Evolutionary conservation across 192 early-diverging fungal species (phyloP).

Genomic region (Endogone sp.): DNA sequence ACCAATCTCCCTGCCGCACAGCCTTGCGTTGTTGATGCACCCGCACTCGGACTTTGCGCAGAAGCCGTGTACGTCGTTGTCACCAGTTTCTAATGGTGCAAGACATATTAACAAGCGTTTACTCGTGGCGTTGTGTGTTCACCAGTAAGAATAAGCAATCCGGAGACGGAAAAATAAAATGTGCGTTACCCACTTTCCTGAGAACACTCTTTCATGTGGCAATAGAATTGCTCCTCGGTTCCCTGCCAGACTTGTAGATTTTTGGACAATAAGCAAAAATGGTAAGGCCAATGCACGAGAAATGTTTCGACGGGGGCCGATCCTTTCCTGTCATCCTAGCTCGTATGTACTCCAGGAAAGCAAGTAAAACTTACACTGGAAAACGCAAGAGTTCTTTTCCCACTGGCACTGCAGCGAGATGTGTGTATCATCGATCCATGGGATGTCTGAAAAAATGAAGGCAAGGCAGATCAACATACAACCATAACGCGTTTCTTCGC

Average conservation of each 20-base stretch:
- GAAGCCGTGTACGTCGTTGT: slow-evolving; percentile 21
- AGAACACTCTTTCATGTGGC: slow-evolving; percentile 68
- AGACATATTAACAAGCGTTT: neutral
- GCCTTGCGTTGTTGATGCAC: slow-evolving; percentile 71
- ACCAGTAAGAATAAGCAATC: too few relatives aligned
- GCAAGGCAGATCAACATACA: neutral
- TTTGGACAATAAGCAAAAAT: neutral
- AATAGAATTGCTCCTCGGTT: slow-evolving; percentile 82
- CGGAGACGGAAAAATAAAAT: too few relatives aligned
- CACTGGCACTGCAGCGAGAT: slow-evolving; percentile 46
- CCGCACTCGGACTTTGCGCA: slow-evolving; percentile 72
- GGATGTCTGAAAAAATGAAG: slow-evolving; percentile 16
- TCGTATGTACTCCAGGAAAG: neutral
- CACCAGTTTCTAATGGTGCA: neutral
- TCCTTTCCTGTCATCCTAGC: neutral
- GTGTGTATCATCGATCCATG: slow-evolving; percentile 54
- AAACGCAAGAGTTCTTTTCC: slow-evolving; percentile 39
- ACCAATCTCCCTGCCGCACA: slow-evolving; percentile 73
- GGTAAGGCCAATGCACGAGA: neutral
- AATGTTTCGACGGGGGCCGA: too few relatives aligned
- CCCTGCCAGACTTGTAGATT: slow-evolving; percentile 84
- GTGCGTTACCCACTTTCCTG: slow-evolving; percentile 26
- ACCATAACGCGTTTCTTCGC: too few relatives aligned
- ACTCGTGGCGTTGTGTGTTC: too few relatives aligned
- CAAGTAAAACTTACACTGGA: slow-evolving; percentile 6